These are phyloP conservation scores for Crithidia brevicula DNA, from an alignment of 208 protist species.

Conservation along the genomic window DNA sequence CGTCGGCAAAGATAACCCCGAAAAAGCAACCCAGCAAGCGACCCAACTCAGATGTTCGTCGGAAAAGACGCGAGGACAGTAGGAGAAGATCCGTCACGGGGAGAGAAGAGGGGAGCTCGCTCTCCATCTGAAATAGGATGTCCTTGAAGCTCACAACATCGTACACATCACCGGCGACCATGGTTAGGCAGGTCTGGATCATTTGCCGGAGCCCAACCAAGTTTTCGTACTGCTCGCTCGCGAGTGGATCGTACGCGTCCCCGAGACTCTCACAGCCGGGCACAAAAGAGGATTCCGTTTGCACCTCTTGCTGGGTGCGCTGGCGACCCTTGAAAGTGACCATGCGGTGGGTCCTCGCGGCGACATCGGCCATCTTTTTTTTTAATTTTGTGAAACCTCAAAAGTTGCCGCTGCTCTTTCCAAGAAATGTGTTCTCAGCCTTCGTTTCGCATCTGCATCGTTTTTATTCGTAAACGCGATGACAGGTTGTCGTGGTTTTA, in stretches of 20 bases:
- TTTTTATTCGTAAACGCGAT: no score
- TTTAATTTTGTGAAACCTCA: no score
- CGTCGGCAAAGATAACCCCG: constrained; percentile 85
- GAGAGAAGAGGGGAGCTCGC: constrained; percentile 65
- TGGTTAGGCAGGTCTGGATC: constrained; percentile 68
- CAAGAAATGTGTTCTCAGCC: no score
- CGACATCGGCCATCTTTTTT: constrained; percentile 8
- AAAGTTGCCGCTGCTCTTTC: no score
- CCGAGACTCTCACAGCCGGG: constrained; percentile 54
- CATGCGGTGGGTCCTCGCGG: constrained; percentile 19
- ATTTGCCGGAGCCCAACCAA: constrained; percentile 69
- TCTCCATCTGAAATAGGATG: constrained; percentile 82
- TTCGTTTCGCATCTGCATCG: no score
- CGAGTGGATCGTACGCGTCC: constrained; percentile 57
- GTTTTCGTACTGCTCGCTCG: constrained; percentile 79
- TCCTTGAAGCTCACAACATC: constrained; percentile 92
- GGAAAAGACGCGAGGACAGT: constrained; percentile 89
- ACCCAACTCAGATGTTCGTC: constrained; percentile 75
- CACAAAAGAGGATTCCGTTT: constrained; percentile 87
- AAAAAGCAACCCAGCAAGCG: constrained; percentile 89
- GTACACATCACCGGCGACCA: constrained; percentile 82
- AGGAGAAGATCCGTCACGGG: constrained; percentile 89
- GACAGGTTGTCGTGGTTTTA: no score
- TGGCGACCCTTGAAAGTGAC: constrained; percentile 31
- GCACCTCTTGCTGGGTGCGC: constrained; percentile 47